Conservation (phyloP, 345 rosid species). For the Rhodomyrtus tomentosa region DNA sequence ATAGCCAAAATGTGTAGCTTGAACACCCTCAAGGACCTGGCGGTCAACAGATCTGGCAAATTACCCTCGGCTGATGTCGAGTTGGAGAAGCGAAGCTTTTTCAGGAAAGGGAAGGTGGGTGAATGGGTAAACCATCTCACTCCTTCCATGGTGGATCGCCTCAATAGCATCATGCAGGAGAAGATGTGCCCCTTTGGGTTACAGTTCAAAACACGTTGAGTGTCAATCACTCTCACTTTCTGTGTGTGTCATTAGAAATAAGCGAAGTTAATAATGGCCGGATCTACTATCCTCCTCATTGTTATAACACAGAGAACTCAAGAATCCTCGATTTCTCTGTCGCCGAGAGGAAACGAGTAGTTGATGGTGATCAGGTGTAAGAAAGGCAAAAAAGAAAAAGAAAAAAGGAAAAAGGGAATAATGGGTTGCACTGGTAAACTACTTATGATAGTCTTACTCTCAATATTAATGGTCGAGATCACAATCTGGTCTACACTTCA, state of each 20-base stretch:
- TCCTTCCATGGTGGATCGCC: not conserved
- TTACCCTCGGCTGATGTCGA: fast-evolving
- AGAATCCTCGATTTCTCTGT: not conserved
- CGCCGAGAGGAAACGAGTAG: not conserved
- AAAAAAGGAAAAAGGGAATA: no score
- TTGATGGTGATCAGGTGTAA: not conserved
- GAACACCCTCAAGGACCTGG: not conserved
- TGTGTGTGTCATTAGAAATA: not conserved
- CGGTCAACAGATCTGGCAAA: not conserved
- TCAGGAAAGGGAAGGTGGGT: not conserved
- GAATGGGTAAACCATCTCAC: not conserved
- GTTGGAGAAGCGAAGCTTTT: not conserved
- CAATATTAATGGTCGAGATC: no score
- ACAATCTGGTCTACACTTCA: no score
- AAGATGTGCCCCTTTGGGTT: not conserved
- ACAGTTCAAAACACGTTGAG: not conserved
- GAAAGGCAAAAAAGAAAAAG: no score
- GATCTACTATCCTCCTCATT: not conserved
- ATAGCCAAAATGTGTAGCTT: not conserved
- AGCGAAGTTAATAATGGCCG: not conserved
- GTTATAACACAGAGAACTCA: not conserved
- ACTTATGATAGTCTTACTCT: not conserved
- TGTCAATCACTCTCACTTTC: not conserved
- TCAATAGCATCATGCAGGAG: not conserved
- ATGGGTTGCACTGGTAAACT: not conserved